These are phyloP conservation scores for Aphanomyces astaci DNA, from an alignment of 352 stramenopile species.

Conservation along the genomic window DNA sequence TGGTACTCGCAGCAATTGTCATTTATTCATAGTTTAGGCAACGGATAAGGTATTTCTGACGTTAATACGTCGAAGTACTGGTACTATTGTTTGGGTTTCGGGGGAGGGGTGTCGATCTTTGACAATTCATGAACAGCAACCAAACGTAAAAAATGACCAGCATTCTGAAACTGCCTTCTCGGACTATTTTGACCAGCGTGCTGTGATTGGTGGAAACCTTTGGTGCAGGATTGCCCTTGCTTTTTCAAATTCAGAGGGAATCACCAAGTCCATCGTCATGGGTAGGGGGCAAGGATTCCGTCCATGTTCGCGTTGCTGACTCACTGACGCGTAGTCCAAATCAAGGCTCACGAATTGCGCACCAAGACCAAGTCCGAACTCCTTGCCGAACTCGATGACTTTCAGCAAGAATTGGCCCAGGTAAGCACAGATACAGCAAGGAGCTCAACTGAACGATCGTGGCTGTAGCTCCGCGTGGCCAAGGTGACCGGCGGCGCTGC, in stretches of 20 bases:
- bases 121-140: background rate
- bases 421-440: constrained; percentile 26
- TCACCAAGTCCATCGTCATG: constrained; percentile 4
- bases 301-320: background rate
- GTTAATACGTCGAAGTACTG: too few relatives aligned
- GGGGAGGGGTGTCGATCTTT: too few relatives aligned
- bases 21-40: too few relatives aligned
- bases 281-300: background rate
- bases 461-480: constrained; percentile 90
- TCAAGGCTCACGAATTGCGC: constrained; percentile 98
- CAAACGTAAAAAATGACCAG: too few relatives aligned
- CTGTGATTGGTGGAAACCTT: constrained; percentile 9
- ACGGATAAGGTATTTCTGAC: too few relatives aligned
- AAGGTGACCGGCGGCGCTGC: constrained; percentile 98
- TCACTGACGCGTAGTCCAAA: constrained; percentile 54
- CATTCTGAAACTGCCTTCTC: background rate
- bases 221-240: background rate
- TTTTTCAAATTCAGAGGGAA: background rate
- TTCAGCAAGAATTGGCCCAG: constrained; percentile 95
- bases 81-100: too few relatives aligned
- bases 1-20: background rate
- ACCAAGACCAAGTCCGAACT: constrained; percentile 97
- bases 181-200: background rate
- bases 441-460: background rate
- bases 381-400: constrained; percentile 95